Conservation (phyloP, 441 rosid species). For the Pelargonium cotyledonis region DNA sequence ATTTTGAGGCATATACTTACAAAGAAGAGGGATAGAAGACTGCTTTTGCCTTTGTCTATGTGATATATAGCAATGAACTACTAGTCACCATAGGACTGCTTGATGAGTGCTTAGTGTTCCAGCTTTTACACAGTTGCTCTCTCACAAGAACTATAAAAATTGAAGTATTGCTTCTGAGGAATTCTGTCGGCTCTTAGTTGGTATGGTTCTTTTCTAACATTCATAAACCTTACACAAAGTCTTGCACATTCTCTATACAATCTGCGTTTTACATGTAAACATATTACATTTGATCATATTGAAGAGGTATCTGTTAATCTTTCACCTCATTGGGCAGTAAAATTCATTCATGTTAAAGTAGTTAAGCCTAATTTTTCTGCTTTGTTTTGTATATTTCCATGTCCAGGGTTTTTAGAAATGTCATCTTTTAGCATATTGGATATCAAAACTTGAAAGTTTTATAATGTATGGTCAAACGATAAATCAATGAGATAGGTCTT, state of each 20-base stretch:
- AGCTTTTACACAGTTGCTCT: too few species aligned
- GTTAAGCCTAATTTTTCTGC: neutral
- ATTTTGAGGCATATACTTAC: conserved; percentile 33
- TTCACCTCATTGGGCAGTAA: conserved; percentile 9
- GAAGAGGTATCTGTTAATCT: conserved; percentile 8
- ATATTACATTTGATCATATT: conserved; percentile 18
- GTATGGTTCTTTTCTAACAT: conserved; percentile 20
- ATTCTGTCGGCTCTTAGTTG: conserved; percentile 10
- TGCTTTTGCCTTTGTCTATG: conserved; percentile 46
- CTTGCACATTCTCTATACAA: conserved; percentile 8
- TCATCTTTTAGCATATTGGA: neutral
- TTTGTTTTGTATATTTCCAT: neutral
- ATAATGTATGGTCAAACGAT: neutral
- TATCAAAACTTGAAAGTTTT: neutral
- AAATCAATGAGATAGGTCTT: too few species aligned
- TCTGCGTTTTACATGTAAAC: conserved; percentile 16
- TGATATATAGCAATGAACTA: conserved; percentile 20
- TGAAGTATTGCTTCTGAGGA: conserved; percentile 9
- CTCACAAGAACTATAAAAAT: neutral
- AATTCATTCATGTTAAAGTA: conserved; percentile 11
- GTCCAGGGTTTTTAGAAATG: neutral
- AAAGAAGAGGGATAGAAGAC: conserved; percentile 40
- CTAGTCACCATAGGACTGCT: conserved; percentile 11
- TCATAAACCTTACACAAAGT: conserved; percentile 14
- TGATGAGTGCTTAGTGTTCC: neutral